A percentile compares a stretch with the other conserved stretches of the same genome.
phyloP scores from a whole-genome alignment of 2,329 filamentous ascomycete species.

The Cordyceps tenuipes region DNA sequence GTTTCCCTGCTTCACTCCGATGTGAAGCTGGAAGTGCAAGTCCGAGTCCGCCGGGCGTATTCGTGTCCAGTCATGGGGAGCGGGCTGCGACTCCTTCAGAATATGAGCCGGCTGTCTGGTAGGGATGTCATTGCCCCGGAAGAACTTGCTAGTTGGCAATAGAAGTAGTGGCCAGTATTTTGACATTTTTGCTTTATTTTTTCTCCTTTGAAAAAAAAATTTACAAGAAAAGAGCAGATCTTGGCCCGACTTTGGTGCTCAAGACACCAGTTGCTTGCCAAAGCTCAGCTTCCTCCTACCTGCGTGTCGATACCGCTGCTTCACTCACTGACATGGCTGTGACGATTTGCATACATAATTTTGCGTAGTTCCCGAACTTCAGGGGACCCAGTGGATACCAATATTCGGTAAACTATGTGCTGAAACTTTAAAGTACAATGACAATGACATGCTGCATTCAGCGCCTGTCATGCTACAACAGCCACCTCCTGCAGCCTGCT shows the following conservation, averaged over 20 bases:
- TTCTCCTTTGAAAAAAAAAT: background rate
- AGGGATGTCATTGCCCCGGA: background rate
- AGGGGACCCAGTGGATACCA: background rate
- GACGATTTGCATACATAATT: background rate
- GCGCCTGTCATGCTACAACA: background rate
- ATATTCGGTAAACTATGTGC: background rate
- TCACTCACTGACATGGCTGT: background rate
- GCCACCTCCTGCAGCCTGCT: background rate
- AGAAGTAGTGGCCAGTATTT: background rate
- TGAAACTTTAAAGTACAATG: background rate
- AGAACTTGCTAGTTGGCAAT: background rate
- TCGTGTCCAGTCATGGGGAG: background rate
- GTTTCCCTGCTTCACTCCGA: background rate
- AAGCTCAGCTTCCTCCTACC: background rate
- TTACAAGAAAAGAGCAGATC: too few relatives aligned
- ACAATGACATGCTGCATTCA: background rate
- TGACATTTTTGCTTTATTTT: background rate
- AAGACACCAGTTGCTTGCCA: background rate
- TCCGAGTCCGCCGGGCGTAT: background rate
- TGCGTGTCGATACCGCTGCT: background rate
- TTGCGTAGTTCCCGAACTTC: background rate
- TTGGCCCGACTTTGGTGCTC: background rate
- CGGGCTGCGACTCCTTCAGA: conserved; percentile 1
- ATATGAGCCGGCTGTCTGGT: background rate
- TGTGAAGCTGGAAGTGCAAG: background rate